phyloP scores from a whole-genome alignment of 2,329 filamentous ascomycete genomes.

The Fusarium cyanostomum region DNA sequence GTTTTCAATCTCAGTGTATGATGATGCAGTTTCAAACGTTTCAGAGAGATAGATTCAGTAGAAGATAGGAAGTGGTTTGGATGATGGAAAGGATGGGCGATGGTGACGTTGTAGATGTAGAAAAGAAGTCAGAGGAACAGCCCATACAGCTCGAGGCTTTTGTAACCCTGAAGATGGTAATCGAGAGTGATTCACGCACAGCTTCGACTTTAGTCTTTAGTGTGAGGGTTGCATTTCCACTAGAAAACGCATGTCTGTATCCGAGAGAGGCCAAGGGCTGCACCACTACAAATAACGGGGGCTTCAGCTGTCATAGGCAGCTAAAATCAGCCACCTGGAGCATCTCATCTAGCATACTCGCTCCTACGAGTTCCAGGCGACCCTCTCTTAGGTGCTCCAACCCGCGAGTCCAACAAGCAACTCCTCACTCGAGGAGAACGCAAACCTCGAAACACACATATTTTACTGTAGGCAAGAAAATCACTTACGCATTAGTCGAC shows the following conservation, averaged over 20 bases:
- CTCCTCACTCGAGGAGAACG: conserved; percentile 16
- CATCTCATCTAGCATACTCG: neutral
- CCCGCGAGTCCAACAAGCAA: neutral
- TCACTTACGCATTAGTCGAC: conserved; percentile 80
- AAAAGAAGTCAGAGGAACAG: neutral
- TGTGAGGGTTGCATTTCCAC: conserved; percentile 10
- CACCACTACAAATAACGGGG: neutral
- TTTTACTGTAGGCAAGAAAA: neutral
- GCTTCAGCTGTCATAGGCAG: neutral
- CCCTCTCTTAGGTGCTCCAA: neutral
- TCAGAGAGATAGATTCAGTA: no score
- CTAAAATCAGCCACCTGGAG: neutral
- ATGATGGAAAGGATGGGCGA: neutral
- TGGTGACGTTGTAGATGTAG: conserved; percentile 2
- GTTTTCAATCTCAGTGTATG: no score
- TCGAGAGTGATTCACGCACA: conserved; percentile 26
- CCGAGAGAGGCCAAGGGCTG: neutral
- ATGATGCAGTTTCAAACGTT: no score
- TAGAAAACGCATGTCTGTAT: conserved; percentile 5
- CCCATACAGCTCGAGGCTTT: conserved; percentile 13
- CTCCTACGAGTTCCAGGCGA: neutral
- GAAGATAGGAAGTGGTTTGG: neutral
- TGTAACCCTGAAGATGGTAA: conserved; percentile 10
- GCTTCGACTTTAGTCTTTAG: neutral
- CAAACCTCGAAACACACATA: neutral